Base-by-base conservation (phyloP, 176 grass and related monocot genomes). In the Panicum miliaceum region DNA sequence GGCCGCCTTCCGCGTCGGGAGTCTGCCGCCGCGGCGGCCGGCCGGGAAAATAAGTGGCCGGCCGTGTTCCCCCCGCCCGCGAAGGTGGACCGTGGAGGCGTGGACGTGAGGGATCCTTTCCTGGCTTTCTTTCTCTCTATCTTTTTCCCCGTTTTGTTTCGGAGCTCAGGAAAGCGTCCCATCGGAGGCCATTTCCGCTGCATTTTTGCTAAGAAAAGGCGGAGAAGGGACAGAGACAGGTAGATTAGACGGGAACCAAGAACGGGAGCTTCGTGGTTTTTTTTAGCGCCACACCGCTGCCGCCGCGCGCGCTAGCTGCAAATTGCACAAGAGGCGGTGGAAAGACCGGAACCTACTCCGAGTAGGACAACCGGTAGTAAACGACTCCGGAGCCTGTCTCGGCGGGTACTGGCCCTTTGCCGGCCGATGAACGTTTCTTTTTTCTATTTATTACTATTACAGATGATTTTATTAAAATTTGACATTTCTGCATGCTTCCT, bases 161-260 rank as follows among this genome's bases (percentile, higher is more conserved):
- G 45, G 12, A 23, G 73, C 53, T n/a, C 26, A 32, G 48, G 29
- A 67, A 66, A 59, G 38, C 25, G 19, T 12, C 46, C 19, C 1
- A 29, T 23, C 18, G 18, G 45, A 43, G 5, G n/a, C 22, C 41
- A 71, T 47, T 15, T 71, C 22, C 22, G 41, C 7, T 4, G 12
- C 16, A n/a, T 29, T 67, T 38, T 52, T 73, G 23, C 19, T 74
- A 18, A 22, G 16, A 25, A 35, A 43, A 8, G 53, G 8, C 15
- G 7, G 19, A 42, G 19, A 42, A 22, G 11, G 27, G 42, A 61
- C 19, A 27, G 2, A 27, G 37, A 29, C 62, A 12, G 1, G 6
- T 10, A 45, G 86, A 79, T 74, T 84, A 79, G 41, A 63, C 41
- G 45, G 26, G 12, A 70, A 78, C 37, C 74, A 52, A 57, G 15